These are phyloP conservation scores for Primulina huaijiensis DNA, from an alignment of 257 asterid species.

Conservation along the genomic window DNA sequence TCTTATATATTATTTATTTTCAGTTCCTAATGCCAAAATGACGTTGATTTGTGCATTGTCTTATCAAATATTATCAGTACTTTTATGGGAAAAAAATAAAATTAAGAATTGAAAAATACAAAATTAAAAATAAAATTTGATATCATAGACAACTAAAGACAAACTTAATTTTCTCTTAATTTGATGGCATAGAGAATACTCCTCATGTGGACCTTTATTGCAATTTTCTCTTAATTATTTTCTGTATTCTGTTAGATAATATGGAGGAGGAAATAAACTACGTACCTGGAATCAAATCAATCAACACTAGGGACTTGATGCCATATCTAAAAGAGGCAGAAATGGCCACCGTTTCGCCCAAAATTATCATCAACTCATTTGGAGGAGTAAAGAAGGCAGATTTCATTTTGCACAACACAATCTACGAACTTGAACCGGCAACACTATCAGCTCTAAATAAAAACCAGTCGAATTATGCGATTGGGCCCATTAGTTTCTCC, in stretches of 20 bases:
- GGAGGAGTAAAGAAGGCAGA: slow-evolving; percentile 33
- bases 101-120: too few species aligned
- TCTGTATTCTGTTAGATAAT: slow-evolving; percentile 16
- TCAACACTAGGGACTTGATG: slow-evolving; percentile 35
- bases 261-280: slow-evolving; percentile 34
- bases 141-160: too few species aligned
- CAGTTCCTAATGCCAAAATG: too few species aligned
- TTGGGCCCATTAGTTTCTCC: slow-evolving; percentile 31
- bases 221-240: too few species aligned
- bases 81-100: too few species aligned
- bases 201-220: too few species aligned
- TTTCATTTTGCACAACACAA: slow-evolving; percentile 35
- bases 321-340: slow-evolving; percentile 33
- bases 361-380: slow-evolving; percentile 37
- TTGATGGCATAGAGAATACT: too few species aligned
- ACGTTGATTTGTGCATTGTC: too few species aligned
- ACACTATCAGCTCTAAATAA: slow-evolving; percentile 16
- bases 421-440: slow-evolving; percentile 36
- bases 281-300: slow-evolving; percentile 39
- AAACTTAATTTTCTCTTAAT: too few species aligned
- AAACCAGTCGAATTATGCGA: slow-evolving; percentile 17
- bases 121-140: too few species aligned
- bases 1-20: too few species aligned
- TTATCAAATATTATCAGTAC: too few species aligned
- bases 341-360: slow-evolving; percentile 25